phyloP scores from a whole-genome alignment of 257 asterid species.

The Solanum arcanum region DNA sequence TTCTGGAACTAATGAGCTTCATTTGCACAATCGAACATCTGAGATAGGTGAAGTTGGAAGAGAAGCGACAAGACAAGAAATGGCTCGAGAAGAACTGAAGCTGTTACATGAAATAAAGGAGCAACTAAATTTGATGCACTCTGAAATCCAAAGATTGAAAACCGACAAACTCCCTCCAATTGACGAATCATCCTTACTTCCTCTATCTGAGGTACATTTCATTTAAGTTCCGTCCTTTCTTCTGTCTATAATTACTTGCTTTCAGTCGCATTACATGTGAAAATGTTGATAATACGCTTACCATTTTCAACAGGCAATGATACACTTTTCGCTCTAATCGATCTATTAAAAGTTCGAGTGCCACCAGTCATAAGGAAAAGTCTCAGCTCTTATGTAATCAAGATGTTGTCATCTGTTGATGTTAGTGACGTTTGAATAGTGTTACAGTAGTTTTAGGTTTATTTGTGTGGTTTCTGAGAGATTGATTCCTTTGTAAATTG shows the following conservation, averaged over 20 bases:
- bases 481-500: background rate
- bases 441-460: background rate
- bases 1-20: constrained; percentile 11
- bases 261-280: background rate
- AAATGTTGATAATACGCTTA: background rate
- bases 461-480: background rate
- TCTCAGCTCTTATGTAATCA: background rate
- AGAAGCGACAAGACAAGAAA: constrained; percentile 2
- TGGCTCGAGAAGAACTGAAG: constrained; percentile 31
- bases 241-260: background rate
- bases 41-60: constrained; percentile 32
- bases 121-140: constrained; percentile 35
- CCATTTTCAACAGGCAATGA: background rate
- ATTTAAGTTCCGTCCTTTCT: background rate
- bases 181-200: constrained; percentile 21
- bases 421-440: background rate
- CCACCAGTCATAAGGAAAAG: background rate
- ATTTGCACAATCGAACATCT: constrained; percentile 16
- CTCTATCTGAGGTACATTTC: constrained; percentile 33
- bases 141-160: constrained; percentile 37
- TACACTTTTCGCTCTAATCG: background rate
- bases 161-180: constrained; percentile 6
- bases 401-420: background rate
- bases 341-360: background rate
- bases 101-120: constrained; percentile 56